Evolutionary conservation across 805 yeast species (phyloP).

Genomic region (Lachancea kluyveri): DNA sequence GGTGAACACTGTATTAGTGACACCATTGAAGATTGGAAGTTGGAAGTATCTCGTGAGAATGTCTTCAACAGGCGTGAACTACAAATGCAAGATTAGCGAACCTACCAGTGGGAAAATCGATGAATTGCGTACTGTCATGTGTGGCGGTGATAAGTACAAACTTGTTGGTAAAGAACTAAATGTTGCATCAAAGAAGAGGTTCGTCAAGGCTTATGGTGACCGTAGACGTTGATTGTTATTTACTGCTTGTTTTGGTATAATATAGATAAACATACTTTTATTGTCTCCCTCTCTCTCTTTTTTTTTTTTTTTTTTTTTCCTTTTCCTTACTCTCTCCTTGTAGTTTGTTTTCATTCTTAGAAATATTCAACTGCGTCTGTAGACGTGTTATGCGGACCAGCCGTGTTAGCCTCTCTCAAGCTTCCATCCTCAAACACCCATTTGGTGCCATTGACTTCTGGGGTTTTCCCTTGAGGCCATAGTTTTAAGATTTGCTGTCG

Average conservation of each 20-base stretch:
- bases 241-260: neutral
- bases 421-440: conserved; percentile 19
- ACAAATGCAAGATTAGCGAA: conserved; percentile 22
- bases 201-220: conserved; percentile 31
- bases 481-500: conserved; percentile 10
- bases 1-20: conserved; percentile 26
- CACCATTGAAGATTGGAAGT: conserved; percentile 23
- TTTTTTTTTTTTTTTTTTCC: neutral
- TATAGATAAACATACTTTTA: neutral
- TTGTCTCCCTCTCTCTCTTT: neutral
- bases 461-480: conserved; percentile 25
- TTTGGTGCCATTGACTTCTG: conserved; percentile 16
- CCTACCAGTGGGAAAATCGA: conserved; percentile 19
- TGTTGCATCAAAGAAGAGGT: conserved; percentile 38
- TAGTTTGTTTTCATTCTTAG: neutral
- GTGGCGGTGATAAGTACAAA: conserved; percentile 44
- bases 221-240: conserved; percentile 5
- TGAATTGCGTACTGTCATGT: conserved; percentile 28
- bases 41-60: conserved; percentile 16
- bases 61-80: conserved; percentile 16
- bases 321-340: neutral
- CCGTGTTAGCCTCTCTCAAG: conserved; percentile 2
- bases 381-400: too few relatives aligned
- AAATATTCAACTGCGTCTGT: conserved; percentile 2
- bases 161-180: conserved; percentile 41